Base-by-base conservation (phyloP, 2,329 filamentous ascomycete species). In the Clarireedia paspali region DNA sequence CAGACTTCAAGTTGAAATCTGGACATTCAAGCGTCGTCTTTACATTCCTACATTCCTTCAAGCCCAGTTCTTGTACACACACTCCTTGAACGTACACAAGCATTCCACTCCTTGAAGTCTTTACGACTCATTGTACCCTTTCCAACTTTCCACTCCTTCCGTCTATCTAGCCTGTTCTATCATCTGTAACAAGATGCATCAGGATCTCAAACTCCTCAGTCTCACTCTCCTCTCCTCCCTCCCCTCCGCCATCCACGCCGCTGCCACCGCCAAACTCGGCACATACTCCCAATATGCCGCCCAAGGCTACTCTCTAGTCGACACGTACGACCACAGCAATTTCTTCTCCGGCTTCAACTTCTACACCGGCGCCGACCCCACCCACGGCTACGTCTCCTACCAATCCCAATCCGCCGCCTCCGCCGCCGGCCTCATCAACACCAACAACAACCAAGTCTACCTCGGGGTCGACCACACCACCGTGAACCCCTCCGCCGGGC, bases 301-400 rank as follows among this genome's bases (percentile, higher is more conserved):
- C 30, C 63, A 63, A 38, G 55, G 57, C n/a, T 79, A 79, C 64
- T 68, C 71, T 36, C 65, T 79, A 42, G 62, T 67, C n/a, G 73
- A 71, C 57, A 75, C 71, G 12, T 79, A 73, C 57, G 67, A 70
- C 36, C 70, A 72, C 27, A 70, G 71, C 49, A 71, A 73, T 53
- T 70, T 80, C 53, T 70, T 80, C 50, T 71, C 69, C 46, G 73
- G 73, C 54, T 82, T 82, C 67, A 55, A 75, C 55, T 84, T 85
- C 71, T 84, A 78, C 70, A 73, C 68, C 48, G 71, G 68, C 6
- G 59, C 71, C 0, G 89, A 94, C 66, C 89, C 89, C 0, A 94
- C 89, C 2, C 64, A 84, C 60, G 89, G 89, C 38, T 90, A 84
- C 65, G 89, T 94, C 64, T 73, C 81, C 57, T 95, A 91, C 65